These are phyloP conservation scores for Pseudogymnoascus sp. DNA, from an alignment of 2,329 filamentous ascomycete genomes.

Conservation along the genomic window DNA sequence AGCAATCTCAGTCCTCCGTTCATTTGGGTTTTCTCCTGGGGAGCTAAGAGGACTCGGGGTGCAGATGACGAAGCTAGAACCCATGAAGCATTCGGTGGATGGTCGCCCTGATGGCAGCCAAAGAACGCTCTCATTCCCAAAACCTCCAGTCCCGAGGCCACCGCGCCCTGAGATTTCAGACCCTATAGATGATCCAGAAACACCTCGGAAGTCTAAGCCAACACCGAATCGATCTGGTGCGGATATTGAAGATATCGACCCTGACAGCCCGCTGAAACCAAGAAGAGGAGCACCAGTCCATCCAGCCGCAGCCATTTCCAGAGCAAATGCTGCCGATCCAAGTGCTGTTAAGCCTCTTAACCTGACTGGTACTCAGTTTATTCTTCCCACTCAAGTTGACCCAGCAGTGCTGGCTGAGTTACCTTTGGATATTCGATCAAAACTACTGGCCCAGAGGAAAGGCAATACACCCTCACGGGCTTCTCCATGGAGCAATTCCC, in stretches of 20 bases:
- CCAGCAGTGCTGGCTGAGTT: constrained; percentile 74
- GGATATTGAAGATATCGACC: constrained; percentile 37
- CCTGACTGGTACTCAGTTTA: constrained; percentile 79
- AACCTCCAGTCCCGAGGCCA: constrained; percentile 34
- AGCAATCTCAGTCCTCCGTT: constrained; percentile 72
- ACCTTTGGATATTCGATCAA: constrained; percentile 72
- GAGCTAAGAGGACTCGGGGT: constrained; percentile 89
- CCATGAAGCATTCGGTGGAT: constrained; percentile 53
- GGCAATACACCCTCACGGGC: constrained; percentile 17
- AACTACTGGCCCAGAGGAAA: constrained; percentile 54
- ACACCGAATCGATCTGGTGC: constrained; percentile 7
- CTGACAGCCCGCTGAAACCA: constrained; percentile 45
- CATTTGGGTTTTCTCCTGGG: constrained; percentile 77
- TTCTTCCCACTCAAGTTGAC: constrained; percentile 78
- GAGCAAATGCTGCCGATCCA: constrained; percentile 37
- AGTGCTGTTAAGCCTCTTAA: constrained; percentile 64
- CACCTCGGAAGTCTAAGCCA: constrained; percentile 21
- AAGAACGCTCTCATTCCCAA: constrained; percentile 64
- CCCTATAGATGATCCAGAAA: constrained; percentile 21
- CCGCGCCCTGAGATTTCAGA: constrained; percentile 19
- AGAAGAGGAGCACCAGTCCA: constrained; percentile 36
- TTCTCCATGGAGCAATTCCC: constrained; percentile 26
- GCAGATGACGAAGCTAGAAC: constrained; percentile 87
- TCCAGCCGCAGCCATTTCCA: constrained; percentile 44
- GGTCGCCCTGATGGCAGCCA: constrained; percentile 65